Evolutionary conservation across 345 rosid genomes (phyloP).

Genomic region (Erysimum cheiranthoides): DNA sequence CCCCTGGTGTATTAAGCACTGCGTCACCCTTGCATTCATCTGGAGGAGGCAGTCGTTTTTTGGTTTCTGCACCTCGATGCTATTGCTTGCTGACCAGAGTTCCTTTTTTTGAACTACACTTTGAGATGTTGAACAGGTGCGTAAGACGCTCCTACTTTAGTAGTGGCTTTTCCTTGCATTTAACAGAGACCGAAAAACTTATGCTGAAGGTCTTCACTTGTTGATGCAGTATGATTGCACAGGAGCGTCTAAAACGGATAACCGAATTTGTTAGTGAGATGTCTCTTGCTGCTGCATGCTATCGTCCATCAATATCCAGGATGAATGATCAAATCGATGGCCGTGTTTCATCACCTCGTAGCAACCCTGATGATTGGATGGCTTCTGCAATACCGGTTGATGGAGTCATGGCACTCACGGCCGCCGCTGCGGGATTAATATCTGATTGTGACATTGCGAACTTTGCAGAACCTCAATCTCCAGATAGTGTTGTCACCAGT

Average conservation of each 20-base stretch:
- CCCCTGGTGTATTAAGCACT: constrained; percentile 73
- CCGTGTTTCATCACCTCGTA: constrained; percentile 50
- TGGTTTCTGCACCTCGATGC: constrained; percentile 98
- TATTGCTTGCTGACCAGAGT: constrained; percentile 91
- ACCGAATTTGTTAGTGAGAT: constrained; percentile 80
- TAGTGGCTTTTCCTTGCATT: constrained; percentile 30
- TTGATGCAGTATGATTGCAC: constrained; percentile 91
- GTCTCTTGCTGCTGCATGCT: constrained; percentile 65
- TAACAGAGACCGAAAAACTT: constrained; percentile 14
- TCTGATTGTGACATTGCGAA: constrained; percentile 65
- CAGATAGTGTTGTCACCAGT: constrained; percentile 66
- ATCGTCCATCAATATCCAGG: constrained; percentile 51
- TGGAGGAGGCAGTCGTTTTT: constrained; percentile 71
- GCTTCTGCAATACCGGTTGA: constrained; percentile 84
- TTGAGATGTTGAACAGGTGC: constrained; percentile 95
- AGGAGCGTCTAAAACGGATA: constrained; percentile 93
- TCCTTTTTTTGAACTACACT: constrained; percentile 97
- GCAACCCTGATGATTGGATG: constrained; percentile 66
- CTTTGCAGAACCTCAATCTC: constrained; percentile 63
- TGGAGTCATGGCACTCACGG: constrained; percentile 70
- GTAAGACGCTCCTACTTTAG: constrained; percentile 32
- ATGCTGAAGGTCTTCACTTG: constrained; percentile 42
- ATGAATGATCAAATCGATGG: constrained; percentile 50
- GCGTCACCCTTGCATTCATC: constrained; percentile 61
- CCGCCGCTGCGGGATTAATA: constrained; percentile 82